Percentiles rank a stretch among this genome's conserved stretches.
Evolutionary conservation across 2,329 filamentous ascomycete species (phyloP).

Genomic region (Diaporthe citrichinensis): DNA sequence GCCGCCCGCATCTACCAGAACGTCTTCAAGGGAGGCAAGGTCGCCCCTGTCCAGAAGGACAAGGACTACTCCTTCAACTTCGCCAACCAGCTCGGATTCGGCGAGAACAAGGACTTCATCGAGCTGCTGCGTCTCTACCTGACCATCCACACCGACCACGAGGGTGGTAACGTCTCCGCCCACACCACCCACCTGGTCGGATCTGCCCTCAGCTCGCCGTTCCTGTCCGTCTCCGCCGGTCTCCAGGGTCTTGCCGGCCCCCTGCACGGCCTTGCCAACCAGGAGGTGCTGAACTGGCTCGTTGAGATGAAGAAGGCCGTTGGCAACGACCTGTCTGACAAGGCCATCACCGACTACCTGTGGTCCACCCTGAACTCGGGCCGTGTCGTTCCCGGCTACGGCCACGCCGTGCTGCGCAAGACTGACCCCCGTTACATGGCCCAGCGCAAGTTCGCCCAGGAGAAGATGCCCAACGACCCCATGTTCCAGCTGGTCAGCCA

Average conservation of each 20-base stretch:
- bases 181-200: constrained; percentile 99
- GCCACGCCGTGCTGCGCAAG: constrained; percentile 99
- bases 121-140: constrained; percentile 99
- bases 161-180: constrained; percentile 98
- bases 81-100: constrained; percentile 98
- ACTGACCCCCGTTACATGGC: constrained; percentile 99
- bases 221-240: constrained; percentile 95
- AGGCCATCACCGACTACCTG: constrained; percentile 98
- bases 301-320: constrained; percentile 97
- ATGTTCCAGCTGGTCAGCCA: constrained; percentile 99
- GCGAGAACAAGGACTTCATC: constrained; percentile 94
- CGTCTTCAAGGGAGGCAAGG: constrained; percentile 99
- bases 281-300: constrained; percentile 99
- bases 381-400: constrained; percentile 97
- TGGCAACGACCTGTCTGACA: constrained; percentile 94
- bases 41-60: constrained; percentile 94
- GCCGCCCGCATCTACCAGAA: constrained; percentile 99
- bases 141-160: constrained; percentile 99
- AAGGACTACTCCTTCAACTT: constrained; percentile 99
- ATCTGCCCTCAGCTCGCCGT: constrained; percentile 95
- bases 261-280: constrained; percentile 99
- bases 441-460: constrained; percentile 95
- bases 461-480: constrained; percentile 95
- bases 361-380: constrained; percentile 97
- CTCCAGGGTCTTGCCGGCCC: constrained; percentile 98